These are phyloP conservation scores for Cyanidiococcus yangmingshanensis DNA, from an alignment of 23 red algal genomes.

Conservation along the genomic window DNA sequence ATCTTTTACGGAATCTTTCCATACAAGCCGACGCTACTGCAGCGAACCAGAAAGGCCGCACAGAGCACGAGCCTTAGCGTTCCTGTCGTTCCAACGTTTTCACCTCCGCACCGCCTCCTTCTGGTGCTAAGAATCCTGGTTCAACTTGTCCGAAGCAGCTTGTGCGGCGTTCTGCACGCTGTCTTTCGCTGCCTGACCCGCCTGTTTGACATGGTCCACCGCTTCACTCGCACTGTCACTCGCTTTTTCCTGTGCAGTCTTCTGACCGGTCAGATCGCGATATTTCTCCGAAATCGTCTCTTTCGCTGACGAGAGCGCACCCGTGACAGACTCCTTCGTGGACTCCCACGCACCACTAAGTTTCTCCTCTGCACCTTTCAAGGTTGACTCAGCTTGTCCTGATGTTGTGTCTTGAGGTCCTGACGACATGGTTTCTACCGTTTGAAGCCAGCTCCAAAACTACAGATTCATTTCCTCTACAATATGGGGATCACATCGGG, in stretches of 20 bases:
- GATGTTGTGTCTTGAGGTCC: neutral
- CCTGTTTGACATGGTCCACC: neutral
- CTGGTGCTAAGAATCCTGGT: no score
- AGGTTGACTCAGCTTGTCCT: neutral
- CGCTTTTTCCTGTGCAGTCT: slow-evolving; percentile 19
- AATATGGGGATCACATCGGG: no score
- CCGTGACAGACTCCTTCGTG: neutral
- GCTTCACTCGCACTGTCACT: slow-evolving; percentile 6
- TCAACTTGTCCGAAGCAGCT: neutral
- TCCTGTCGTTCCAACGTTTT: no score
- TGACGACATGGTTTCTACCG: no score
- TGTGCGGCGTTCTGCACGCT: neutral
- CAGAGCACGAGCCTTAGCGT: no score
- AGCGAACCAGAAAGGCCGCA: no score
- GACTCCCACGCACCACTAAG: neutral
- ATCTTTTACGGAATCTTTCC: no score
- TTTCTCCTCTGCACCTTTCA: neutral
- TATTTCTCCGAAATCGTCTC: slow-evolving; percentile 10
- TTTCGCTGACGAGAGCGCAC: neutral
- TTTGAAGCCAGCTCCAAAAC: no score
- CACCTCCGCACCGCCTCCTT: no score
- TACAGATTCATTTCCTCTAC: no score
- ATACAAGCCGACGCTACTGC: no score
- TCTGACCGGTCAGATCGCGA: slow-evolving; percentile 12
- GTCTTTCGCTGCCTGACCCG: slow-evolving; percentile 6